Base-by-base conservation (phyloP, 1,139 yeast genomes). In the Blastobotrys raffinosifermentans region DNA sequence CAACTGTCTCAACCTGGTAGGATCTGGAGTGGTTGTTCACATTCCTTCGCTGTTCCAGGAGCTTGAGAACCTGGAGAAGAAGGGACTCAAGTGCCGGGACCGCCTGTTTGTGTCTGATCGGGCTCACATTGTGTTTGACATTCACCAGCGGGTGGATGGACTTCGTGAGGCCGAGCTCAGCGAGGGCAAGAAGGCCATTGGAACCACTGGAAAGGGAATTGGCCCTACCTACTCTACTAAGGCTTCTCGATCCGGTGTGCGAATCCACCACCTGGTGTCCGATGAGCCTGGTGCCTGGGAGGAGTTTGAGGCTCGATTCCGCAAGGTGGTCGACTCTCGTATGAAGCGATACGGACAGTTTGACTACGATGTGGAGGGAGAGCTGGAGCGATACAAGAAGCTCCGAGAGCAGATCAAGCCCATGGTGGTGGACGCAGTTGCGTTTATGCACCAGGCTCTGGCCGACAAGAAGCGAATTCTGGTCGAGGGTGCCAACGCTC, bases 171-270 rank as follows among this genome's bases (percentile, higher is more conserved):
- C 84, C 38, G 98, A 91, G 64, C 74, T 93, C 41, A 79, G 91
- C 22, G 72, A 75, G 45, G 80, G 80, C 61, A 86, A 86, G 61
- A 87, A 86, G 67, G 79, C 94, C 31, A 91, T 91, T 57, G 99
- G 99, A 53, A 91, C 99, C 48, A 91, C 99, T 35, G 96, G 97
- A 58, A 91, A 93, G 64, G 99, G 99, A 66, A 91, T 91, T 58
- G 99, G 99, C 41, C 99, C 99, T 53, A 82, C 98, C 31, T 91
- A 91, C 64, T 81, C 96, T 31, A 87, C 98, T 51, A 91, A 91
- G 70, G 95, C 95, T 39, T 82, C 95, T 14, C 80, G 99, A 66
- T 86, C 96, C 21, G 99, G 99, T 58, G 71, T 91, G 53, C 77
- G 99, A 66, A 94, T 91, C 43, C 98, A 91, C 67, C 98, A 91